These are phyloP conservation scores for Galerina sulciceps DNA, from an alignment of 768 basidiomycete genomes.

Conservation along the genomic window DNA sequence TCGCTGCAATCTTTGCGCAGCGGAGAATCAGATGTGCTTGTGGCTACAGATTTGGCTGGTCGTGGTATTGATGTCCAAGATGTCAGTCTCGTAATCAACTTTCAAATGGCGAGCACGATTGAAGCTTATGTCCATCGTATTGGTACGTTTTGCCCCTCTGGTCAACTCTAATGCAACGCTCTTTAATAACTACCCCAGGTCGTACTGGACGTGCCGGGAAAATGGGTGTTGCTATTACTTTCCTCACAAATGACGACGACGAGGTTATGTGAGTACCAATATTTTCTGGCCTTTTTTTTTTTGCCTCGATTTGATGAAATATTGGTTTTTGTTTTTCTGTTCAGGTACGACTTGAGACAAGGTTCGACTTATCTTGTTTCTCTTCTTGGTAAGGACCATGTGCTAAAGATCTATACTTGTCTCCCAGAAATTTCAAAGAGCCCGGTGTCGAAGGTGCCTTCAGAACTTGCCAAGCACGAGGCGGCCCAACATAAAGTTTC, in stretches of 20 bases:
- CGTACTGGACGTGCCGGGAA: constrained; percentile 99
- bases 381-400: neutral
- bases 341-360: constrained; percentile 94
- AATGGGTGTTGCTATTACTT: constrained; percentile 90
- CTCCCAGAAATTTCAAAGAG: constrained; percentile 88
- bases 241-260: constrained; percentile 94
- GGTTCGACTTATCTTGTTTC: constrained; percentile 47
- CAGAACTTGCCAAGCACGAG: constrained; percentile 90
- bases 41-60: constrained; percentile 97
- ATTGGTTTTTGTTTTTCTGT: constrained; percentile 11
- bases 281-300: constrained; percentile 13
- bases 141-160: constrained; percentile 54
- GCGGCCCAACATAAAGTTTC: constrained; percentile 90
- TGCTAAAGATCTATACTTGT: constrained; percentile 5
- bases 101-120: constrained; percentile 95
- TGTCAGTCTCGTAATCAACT: constrained; percentile 95
- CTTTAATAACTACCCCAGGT: constrained; percentile 44
- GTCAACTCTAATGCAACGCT: neutral
- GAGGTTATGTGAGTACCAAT: constrained; percentile 84
- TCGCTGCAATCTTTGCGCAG: constrained; percentile 84
- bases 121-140: constrained; percentile 98
- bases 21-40: constrained; percentile 87
- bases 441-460: constrained; percentile 87
- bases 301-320: constrained; percentile 8
- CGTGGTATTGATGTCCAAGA: constrained; percentile 99